Evolutionary conservation across 1,284 basidiomycete species (phyloP), one percentile per base, ranked within the genome.

Genomic region (Earliella scabrosa): DNA sequence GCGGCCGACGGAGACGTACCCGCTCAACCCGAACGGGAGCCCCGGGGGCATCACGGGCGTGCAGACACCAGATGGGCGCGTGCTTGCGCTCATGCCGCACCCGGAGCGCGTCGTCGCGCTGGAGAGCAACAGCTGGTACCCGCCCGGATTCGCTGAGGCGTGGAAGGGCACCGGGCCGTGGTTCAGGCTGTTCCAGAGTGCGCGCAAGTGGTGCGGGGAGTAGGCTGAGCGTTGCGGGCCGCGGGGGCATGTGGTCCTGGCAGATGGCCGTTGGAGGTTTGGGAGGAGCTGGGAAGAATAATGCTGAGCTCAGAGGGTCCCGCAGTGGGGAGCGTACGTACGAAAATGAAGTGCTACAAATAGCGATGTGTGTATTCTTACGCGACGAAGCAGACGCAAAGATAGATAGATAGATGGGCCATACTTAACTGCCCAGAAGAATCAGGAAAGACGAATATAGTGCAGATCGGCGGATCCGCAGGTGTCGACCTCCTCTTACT

Each of bases 71-170:
- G 82, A 90, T 64, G 97, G 97, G 14, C 83, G 96, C 16, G 90
- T 99, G 13, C 78, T 99, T 55, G 94, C 93, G 7, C 75, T 99
- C 66, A 99, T 99, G 97, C 97, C 97, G 26, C 97, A 97, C 73
- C 94, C 94, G 0, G 94, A 96, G 71, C 82, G 94, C 24, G 89
- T 92, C 16, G 80, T 83, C 11, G 77, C 85, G 27, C 68, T 92
- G 55, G 91, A 92, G 69, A 90, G 86, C 69, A 95, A 94, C 68
- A 93, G 90, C 68, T 96, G 93, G 93, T 90, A 88, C 73, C 88
- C 92, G 4, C 63, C 74, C 9, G 70, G 73, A 31, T 75, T 89
- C 56, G 69, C 73, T 59, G 80, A 83, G 34, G 68, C 77, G 47
- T 91, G 87, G 85, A 77, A 82, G 56, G 85, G 86, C 23, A 78